These are phyloP conservation scores for Diaporthe australafricana DNA, from an alignment of 2,329 filamentous ascomycete species.

Conservation along the genomic window DNA sequence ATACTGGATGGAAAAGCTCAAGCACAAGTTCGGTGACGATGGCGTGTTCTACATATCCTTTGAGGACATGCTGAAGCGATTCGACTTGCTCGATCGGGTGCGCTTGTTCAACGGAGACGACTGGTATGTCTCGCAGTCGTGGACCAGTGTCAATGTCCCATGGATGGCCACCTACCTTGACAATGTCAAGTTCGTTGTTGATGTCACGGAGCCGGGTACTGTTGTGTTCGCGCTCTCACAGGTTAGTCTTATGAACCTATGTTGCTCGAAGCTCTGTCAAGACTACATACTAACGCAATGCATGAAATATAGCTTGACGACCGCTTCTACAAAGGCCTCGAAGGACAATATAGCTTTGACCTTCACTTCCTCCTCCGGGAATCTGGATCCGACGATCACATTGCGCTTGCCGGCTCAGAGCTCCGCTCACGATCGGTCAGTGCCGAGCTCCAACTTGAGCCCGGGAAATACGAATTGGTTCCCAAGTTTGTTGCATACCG, in stretches of 20 bases:
- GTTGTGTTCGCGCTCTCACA: constrained; percentile 58
- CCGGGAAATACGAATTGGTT: constrained; percentile 75
- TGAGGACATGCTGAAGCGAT: constrained; percentile 57
- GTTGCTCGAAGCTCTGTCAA: not conserved
- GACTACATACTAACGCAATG: not conserved
- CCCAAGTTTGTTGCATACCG: constrained; percentile 73
- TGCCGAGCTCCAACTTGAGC: constrained; percentile 77
- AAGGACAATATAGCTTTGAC: constrained; percentile 56
- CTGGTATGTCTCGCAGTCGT: constrained; percentile 58
- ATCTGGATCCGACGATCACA: constrained; percentile 40
- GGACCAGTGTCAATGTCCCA: constrained; percentile 55
- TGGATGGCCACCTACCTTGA: constrained; percentile 59
- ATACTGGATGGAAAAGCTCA: constrained; percentile 75
- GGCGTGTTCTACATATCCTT: constrained; percentile 65
- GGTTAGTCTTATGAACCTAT: constrained; percentile 32
- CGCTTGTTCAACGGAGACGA: constrained; percentile 55
- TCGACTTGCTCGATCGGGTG: constrained; percentile 57
- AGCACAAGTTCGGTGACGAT: constrained; percentile 77
- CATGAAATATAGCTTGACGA: constrained; percentile 52
- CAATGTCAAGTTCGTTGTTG: constrained; percentile 54
- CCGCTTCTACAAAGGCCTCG: constrained; percentile 57
- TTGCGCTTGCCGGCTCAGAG: constrained; percentile 24
- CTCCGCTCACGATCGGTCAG: constrained; percentile 72
- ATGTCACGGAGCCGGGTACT: constrained; percentile 53
- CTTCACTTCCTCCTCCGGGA: constrained; percentile 56